These are phyloP conservation scores for Suillus fuscotomentosus DNA, from an alignment of 768 basidiomycete species.

Conservation along the genomic window DNA sequence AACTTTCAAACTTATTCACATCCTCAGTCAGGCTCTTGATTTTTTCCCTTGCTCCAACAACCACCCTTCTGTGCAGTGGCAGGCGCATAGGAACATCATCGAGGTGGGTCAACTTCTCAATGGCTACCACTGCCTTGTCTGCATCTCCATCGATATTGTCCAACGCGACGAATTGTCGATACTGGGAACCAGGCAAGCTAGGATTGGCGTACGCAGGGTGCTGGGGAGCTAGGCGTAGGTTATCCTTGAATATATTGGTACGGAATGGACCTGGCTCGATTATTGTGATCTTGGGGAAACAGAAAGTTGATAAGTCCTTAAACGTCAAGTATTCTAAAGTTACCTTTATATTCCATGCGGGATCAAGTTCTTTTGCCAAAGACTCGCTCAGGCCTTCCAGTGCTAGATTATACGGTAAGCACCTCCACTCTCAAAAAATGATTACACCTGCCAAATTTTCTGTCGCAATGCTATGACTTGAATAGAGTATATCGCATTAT, in stretches of 20 bases:
- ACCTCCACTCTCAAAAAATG: not conserved
- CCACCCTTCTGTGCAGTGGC: constrained; percentile 7
- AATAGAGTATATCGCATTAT: not conserved
- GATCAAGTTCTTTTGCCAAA: constrained; percentile 35
- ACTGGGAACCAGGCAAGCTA: not conserved
- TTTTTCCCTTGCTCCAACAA: constrained; percentile 4
- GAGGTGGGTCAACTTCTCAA: constrained; percentile 8
- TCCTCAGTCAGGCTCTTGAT: constrained; percentile 4
- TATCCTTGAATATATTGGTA: constrained; percentile 9
- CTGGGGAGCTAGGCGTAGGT: not conserved
- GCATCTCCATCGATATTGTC: constrained; percentile 7
- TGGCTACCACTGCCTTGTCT: constrained; percentile 8
- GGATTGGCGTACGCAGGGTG: constrained; percentile 9
- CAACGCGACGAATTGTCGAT: constrained; percentile 1
- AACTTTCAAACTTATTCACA: constrained; percentile 1
- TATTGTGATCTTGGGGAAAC: constrained; percentile 6
- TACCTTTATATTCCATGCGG: constrained; percentile 44
- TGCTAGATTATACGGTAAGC: constrained; percentile 17
- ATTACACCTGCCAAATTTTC: constrained; percentile 6
- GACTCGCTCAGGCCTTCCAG: constrained; percentile 34
- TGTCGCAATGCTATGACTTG: not conserved
- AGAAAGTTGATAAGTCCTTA: not conserved
- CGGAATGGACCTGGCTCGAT: constrained; percentile 12
- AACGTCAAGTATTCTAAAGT: not conserved
- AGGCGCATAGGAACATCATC: constrained; percentile 10